Evolutionary conservation across 257 asterid species (phyloP).

Genomic region (Salvia miltiorrhiza): DNA sequence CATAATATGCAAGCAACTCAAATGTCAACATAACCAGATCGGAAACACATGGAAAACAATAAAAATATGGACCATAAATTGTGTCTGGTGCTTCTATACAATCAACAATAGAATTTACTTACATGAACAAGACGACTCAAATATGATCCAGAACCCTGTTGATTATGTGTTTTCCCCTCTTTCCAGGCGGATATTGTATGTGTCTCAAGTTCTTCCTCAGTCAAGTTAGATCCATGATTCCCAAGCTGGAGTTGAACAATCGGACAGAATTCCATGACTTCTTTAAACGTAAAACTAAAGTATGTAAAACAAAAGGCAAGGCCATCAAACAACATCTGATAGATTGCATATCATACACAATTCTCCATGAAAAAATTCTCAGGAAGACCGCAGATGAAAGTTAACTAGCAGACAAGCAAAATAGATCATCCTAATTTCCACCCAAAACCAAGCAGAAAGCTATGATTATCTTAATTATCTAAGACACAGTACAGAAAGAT

Average conservation of each 20-base stretch:
- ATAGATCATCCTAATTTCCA: neutral
- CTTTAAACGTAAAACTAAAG: neutral
- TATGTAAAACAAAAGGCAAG: neutral
- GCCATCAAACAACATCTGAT: neutral
- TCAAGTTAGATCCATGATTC: constrained; percentile 63
- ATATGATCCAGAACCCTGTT: constrained; percentile 41
- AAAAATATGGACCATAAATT: neutral
- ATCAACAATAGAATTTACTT: constrained; percentile 23
- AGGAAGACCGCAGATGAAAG: neutral
- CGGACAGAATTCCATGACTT: neutral
- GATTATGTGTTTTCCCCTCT: constrained; percentile 48
- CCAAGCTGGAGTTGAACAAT: constrained; percentile 54
- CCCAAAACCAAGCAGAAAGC: neutral
- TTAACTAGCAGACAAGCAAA: neutral
- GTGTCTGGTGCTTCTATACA: neutral
- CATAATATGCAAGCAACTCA: neutral
- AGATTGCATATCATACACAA: neutral
- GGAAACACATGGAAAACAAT: neutral
- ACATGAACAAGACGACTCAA: constrained; percentile 50
- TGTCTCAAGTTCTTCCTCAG: constrained; percentile 80
- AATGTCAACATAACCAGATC: neutral
- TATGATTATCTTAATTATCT: neutral
- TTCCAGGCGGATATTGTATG: constrained; percentile 79
- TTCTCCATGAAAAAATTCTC: neutral
- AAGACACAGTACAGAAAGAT: neutral